Conservation (phyloP, 2,329 filamentous ascomycete species). For the Arthrobotrys musiformis region DNA sequence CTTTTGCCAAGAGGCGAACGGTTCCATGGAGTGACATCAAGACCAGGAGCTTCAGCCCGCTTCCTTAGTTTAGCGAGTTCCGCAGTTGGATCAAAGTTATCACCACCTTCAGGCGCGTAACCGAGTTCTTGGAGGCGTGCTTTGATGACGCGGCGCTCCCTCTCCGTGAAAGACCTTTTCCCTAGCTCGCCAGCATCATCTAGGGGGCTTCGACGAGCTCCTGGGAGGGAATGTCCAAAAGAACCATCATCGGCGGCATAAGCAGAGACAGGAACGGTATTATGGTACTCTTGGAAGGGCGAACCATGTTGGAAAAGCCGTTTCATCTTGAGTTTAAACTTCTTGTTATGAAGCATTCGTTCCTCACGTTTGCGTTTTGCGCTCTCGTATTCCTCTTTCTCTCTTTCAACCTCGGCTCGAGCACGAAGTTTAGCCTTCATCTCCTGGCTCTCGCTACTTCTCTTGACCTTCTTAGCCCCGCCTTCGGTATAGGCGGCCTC, state of each 20-base stretch:
- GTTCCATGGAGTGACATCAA: not conserved
- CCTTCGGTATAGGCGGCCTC: not conserved
- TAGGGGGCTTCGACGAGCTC: not conserved
- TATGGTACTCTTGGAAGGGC: conserved; percentile 29
- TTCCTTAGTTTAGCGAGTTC: not conserved
- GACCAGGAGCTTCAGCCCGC: not conserved
- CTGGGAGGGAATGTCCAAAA: conserved; percentile 30
- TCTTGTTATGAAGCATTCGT: not conserved
- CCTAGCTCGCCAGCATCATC: not conserved
- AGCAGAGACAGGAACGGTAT: conserved; percentile 21
- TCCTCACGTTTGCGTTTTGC: not conserved
- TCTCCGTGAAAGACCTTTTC: not conserved
- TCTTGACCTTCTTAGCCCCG: not conserved
- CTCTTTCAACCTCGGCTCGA: not conserved
- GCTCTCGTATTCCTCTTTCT: conserved; percentile 8
- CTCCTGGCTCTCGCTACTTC: not conserved
- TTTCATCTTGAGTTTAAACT: conserved; percentile 29
- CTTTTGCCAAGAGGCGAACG: conserved; percentile 7
- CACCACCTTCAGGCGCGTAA: not conserved
- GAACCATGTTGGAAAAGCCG: conserved; percentile 22
- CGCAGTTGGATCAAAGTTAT: not conserved
- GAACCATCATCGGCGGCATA: conserved; percentile 50
- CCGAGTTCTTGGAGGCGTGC: conserved; percentile 35
- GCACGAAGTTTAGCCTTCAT: conserved; percentile 19
- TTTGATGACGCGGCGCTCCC: not conserved